A percentile compares a stretch with the other conserved stretches of the same genome.
Evolutionary conservation across 345 rosid genomes (phyloP).

Genomic region (Populus davidiana): DNA sequence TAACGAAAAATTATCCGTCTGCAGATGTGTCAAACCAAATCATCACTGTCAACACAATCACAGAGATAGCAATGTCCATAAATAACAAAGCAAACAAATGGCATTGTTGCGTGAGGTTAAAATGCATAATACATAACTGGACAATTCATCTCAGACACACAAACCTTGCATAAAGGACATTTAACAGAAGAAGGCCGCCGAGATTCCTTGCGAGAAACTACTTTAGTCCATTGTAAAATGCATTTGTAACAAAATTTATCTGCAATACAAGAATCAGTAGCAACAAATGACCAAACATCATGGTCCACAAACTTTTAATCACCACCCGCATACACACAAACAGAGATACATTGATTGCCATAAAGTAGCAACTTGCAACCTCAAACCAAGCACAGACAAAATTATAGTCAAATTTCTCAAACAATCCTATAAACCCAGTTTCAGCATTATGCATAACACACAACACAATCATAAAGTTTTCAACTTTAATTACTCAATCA

Average conservation of each 20-base stretch:
- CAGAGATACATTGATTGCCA: not conserved
- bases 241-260: constrained; percentile 85
- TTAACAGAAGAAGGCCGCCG: constrained; percentile 45
- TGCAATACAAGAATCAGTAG: constrained; percentile 28
- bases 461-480: not conserved
- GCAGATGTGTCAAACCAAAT: constrained; percentile 27
- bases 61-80: not conserved
- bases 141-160: constrained; percentile 7
- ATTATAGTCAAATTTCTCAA: not conserved
- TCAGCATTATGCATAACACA: not conserved
- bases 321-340: not conserved
- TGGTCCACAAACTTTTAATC: not conserved
- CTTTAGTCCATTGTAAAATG: constrained; percentile 75
- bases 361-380: not conserved
- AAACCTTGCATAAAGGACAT: constrained; percentile 94
- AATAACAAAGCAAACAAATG: not conserved
- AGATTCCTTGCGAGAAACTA: constrained; percentile 53
- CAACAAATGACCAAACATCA: not conserved
- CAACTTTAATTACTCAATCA: not conserved
- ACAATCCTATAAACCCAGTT: not conserved
- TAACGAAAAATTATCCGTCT: constrained; percentile 65
- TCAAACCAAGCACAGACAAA: not conserved
- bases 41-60: constrained; percentile 6
- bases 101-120: not conserved
- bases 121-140: not conserved